phyloP scores from a whole-genome alignment of 371 early-diverging fungal species.

The Apophysomyces variabilis region DNA sequence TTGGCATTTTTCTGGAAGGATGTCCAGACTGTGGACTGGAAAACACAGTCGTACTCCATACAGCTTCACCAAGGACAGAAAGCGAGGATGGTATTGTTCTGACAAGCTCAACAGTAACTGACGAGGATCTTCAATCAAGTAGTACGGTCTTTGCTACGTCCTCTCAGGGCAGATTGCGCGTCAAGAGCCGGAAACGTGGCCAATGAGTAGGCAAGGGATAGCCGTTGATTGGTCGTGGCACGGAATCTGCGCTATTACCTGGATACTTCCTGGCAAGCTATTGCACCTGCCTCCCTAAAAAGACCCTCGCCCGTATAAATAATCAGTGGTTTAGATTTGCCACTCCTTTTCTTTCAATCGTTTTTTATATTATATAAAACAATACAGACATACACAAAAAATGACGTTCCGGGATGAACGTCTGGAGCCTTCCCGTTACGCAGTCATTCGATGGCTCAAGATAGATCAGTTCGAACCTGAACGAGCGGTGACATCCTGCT shows the following conservation, averaged over 20 bases:
- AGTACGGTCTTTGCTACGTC: slow-evolving; percentile 18
- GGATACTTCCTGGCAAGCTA: too few relatives aligned
- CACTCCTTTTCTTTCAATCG: slow-evolving; percentile 10
- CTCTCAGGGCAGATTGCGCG: slow-evolving; percentile 18
- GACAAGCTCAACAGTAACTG: not conserved
- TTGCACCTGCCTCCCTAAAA: not conserved
- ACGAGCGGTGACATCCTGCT: slow-evolving; percentile 57
- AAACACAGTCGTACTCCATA: not conserved
- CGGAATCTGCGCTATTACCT: too few relatives aligned
- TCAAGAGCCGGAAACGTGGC: slow-evolving; percentile 20
- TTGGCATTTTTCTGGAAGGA: not conserved
- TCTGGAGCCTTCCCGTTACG: slow-evolving; percentile 27
- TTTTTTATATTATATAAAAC: too few relatives aligned
- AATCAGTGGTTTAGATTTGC: not conserved
- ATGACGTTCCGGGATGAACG: slow-evolving; percentile 24
- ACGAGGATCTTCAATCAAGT: not conserved
- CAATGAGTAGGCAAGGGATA: not conserved
- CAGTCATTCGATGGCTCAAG: slow-evolving; percentile 47
- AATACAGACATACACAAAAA: not conserved
- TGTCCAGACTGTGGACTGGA: not conserved
- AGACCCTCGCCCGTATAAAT: not conserved
- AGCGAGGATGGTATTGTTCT: not conserved
- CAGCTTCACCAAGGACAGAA: not conserved
- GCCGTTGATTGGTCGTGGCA: not conserved
- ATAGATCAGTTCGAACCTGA: slow-evolving; percentile 60